phyloP scores from a whole-genome alignment of 768 basidiomycete species.

The Lactifluus rugatus region DNA sequence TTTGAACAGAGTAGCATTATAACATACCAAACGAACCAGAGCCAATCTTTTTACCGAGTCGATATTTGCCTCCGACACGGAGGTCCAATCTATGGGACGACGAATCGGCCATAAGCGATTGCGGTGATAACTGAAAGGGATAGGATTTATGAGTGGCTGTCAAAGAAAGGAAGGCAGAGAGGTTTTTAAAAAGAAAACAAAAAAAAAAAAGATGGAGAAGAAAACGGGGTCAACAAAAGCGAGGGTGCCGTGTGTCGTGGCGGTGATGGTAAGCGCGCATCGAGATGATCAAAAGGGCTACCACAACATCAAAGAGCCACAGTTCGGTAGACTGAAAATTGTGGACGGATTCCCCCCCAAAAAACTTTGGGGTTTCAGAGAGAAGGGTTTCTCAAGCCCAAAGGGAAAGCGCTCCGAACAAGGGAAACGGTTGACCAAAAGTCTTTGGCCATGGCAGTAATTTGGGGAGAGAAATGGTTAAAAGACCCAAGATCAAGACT shows the following conservation, averaged over 20 bases:
- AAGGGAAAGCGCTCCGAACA: slow-evolving; percentile 5
- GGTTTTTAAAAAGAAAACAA: too few species aligned
- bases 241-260: slow-evolving; percentile 4
- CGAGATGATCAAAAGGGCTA: background rate
- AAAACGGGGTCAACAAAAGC: background rate
- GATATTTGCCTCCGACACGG: slow-evolving; percentile 89
- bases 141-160: background rate
- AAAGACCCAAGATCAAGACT: background rate
- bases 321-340: background rate
- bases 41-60: slow-evolving; percentile 98
- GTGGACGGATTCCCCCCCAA: background rate
- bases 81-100: slow-evolving; percentile 69
- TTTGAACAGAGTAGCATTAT: background rate
- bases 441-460: background rate
- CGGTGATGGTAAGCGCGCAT: slow-evolving; percentile 8
- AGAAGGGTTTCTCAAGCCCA: background rate
- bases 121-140: slow-evolving; percentile 12
- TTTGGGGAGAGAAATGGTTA: background rate
- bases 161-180: background rate
- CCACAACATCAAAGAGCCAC: background rate
- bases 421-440: background rate
- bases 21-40: slow-evolving; percentile 92
- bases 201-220: background rate
- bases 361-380: background rate
- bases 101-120: slow-evolving; percentile 56